Evolutionary conservation across 1,139 yeast genomes (phyloP).

Genomic region (Sporopachydermia cereana): DNA sequence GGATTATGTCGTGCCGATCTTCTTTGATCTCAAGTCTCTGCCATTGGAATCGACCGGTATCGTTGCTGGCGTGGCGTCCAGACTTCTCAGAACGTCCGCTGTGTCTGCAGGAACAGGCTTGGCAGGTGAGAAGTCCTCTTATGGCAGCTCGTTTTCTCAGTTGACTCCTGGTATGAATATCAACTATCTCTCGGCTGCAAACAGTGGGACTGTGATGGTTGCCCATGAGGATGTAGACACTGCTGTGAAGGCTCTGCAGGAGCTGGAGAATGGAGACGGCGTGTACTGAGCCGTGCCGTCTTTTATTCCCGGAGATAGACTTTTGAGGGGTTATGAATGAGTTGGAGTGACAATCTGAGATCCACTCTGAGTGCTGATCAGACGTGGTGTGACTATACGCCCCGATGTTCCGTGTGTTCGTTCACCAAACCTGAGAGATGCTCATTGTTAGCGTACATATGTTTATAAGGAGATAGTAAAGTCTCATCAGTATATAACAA

Average conservation of each 20-base stretch:
- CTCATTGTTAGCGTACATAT: no score
- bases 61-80: conserved; percentile 54
- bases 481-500: no score
- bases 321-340: no score
- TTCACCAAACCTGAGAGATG: no score
- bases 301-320: no score
- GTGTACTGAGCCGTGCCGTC: no score
- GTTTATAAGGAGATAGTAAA: no score
- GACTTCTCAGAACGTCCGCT: conserved; percentile 26
- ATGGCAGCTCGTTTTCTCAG: conserved; percentile 13
- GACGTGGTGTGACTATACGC: no score
- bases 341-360: no score
- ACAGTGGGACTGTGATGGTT: conserved; percentile 48
- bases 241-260: conserved; percentile 12
- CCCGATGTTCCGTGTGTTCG: no score
- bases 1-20: conserved; percentile 45
- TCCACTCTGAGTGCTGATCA: no score
- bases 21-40: conserved; percentile 40
- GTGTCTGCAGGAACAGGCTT: conserved; percentile 10
- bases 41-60: conserved; percentile 58
- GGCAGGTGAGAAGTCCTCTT: conserved; percentile 5
- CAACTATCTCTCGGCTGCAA: conserved; percentile 53
- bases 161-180: conserved; percentile 26
- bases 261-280: not conserved
- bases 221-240: conserved; percentile 39